phyloP scores from a whole-genome alignment of 2,329 filamentous ascomycete genomes.

The Acarospora socialis region DNA sequence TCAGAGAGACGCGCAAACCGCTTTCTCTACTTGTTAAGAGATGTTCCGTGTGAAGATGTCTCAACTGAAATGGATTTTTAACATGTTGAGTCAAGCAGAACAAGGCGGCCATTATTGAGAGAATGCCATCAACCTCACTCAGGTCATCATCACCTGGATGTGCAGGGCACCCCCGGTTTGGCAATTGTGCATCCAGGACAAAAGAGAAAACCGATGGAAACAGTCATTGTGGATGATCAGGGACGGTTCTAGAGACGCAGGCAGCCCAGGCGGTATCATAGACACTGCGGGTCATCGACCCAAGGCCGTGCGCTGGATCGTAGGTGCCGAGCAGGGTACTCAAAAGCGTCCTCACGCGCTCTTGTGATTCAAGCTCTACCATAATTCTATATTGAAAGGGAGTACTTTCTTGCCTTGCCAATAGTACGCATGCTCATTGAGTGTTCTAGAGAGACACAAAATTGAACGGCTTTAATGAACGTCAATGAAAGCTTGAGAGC shows the following conservation, averaged over 20 bases:
- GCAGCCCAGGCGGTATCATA: conserved; percentile 27
- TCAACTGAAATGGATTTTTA: conserved; percentile 11
- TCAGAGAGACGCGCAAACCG: no score
- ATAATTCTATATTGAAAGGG: no score
- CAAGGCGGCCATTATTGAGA: conserved; percentile 23
- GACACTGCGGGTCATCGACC: conserved; percentile 17
- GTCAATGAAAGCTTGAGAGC: no score
- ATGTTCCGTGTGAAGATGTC: conserved; percentile 1
- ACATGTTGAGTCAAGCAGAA: conserved; percentile 18
- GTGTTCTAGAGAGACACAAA: no score
- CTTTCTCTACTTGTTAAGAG: conserved; percentile 15
- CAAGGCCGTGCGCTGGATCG: no score
- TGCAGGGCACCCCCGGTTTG: conserved; percentile 18
- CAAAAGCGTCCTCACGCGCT: no score
- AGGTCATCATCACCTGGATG: conserved; percentile 16
- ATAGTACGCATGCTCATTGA: no score
- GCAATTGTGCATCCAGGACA: conserved; percentile 17
- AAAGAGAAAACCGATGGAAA: conserved; percentile 23
- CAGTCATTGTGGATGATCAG: conserved; percentile 15
- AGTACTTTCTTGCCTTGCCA: no score
- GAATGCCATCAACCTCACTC: conserved; percentile 21
- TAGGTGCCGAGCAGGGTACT: no score
- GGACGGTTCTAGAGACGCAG: conserved; percentile 15
- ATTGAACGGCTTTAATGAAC: no score
- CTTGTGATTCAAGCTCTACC: no score